Conservation (phyloP, 208 protist genomes). For the Leishmania tarentolae region DNA sequence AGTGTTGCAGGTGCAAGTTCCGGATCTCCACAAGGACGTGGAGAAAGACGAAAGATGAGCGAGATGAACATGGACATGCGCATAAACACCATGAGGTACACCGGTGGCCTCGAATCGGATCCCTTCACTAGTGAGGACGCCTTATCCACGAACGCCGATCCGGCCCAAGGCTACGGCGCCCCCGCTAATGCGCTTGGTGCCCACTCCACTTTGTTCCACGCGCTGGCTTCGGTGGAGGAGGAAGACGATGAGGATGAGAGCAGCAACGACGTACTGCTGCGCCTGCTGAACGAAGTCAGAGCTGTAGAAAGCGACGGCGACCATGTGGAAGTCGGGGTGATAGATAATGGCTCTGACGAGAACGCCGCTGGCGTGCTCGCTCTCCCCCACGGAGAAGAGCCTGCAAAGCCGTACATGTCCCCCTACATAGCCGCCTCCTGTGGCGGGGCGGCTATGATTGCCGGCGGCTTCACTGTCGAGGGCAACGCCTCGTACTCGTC, state of each 20-base stretch:
- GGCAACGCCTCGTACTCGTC: slow-evolving; percentile 38
- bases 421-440: slow-evolving; percentile 2
- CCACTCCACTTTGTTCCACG: slow-evolving; percentile 22
- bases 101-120: neutral
- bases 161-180: slow-evolving; percentile 5
- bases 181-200: slow-evolving; percentile 10
- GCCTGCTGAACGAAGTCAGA: slow-evolving; percentile 51
- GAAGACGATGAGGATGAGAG: slow-evolving; percentile 36
- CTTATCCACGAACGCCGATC: slow-evolving; percentile 27
- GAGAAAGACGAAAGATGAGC: neutral
- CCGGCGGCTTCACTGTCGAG: slow-evolving; percentile 56
- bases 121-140: slow-evolving; percentile 15
- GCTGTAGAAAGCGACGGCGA: slow-evolving; percentile 35
- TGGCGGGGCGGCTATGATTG: neutral
- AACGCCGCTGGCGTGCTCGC: slow-evolving; percentile 17
- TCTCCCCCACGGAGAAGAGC: slow-evolving; percentile 18
- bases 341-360: slow-evolving; percentile 32
- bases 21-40: no score
- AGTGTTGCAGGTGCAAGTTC: neutral
- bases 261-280: slow-evolving; percentile 41
- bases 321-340: slow-evolving; percentile 2
- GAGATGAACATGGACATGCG: slow-evolving; percentile 6
- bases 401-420: slow-evolving; percentile 11
- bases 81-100: slow-evolving; percentile 9
- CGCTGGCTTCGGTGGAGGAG: slow-evolving; percentile 11